phyloP scores from a whole-genome alignment of 768 basidiomycete species.

The Hericium erinaceus region DNA sequence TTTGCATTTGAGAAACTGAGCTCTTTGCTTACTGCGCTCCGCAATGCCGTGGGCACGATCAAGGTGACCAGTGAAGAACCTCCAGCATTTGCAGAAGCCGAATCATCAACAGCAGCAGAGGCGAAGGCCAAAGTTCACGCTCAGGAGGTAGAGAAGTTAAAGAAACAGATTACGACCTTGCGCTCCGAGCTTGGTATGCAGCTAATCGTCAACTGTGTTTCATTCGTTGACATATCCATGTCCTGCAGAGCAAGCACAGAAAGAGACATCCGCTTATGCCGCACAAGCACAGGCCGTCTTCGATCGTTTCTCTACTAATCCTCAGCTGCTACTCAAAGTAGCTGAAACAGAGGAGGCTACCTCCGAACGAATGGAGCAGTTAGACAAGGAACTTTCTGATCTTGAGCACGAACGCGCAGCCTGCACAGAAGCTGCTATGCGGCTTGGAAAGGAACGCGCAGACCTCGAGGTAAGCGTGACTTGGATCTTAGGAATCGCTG shows the following conservation, averaged over 20 bases:
- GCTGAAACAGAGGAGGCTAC: too few species aligned
- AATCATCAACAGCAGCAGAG: conserved; percentile 9
- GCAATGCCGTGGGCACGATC: conserved; percentile 14
- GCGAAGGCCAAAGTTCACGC: conserved; percentile 19
- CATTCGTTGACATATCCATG: conserved; percentile 7
- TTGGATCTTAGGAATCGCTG: background rate
- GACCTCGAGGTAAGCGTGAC: conserved; percentile 46
- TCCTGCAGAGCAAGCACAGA: conserved; percentile 36
- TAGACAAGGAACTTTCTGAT: conserved; percentile 43
- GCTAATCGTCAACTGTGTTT: background rate
- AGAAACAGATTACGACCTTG: conserved; percentile 40
- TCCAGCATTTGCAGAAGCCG: conserved; percentile 3
- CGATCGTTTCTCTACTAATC: conserved; percentile 35
- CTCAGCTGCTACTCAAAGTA: background rate
- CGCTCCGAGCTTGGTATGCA: conserved; percentile 50
- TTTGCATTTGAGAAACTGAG: conserved; percentile 18
- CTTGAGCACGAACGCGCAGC: conserved; percentile 59
- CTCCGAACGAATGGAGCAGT: conserved; percentile 26
- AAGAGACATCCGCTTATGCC: conserved; percentile 26
- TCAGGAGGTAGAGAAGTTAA: conserved; percentile 41
- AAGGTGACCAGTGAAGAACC: background rate
- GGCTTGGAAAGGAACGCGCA: conserved; percentile 55
- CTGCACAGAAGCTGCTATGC: conserved; percentile 55
- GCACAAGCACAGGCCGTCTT: conserved; percentile 38
- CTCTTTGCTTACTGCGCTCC: conserved; percentile 18